These are phyloP conservation scores for Debaryomyces subglobosus DNA, from an alignment of 1,139 yeast genomes.

Conservation along the genomic window DNA sequence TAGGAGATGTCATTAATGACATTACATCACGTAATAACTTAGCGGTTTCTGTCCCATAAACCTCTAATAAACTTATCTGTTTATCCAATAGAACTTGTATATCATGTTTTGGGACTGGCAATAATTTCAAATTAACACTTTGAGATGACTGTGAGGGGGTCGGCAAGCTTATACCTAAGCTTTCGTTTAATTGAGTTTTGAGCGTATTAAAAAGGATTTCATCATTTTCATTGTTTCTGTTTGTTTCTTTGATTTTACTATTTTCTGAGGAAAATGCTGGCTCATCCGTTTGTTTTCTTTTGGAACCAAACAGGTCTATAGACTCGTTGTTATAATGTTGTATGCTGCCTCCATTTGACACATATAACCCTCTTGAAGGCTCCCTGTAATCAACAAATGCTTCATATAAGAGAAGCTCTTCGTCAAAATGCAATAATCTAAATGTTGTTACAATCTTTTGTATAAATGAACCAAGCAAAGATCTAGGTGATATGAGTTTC, in stretches of 20 bases:
- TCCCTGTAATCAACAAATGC: constrained; percentile 57
- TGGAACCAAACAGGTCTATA: background rate
- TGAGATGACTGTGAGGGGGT: constrained; percentile 17
- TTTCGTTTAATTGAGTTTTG: constrained; percentile 25
- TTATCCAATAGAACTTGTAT: constrained; percentile 54
- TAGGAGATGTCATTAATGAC: constrained; percentile 43
- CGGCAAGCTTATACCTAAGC: constrained; percentile 22
- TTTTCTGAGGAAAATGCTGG: background rate
- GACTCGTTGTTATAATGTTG: background rate
- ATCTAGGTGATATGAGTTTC: constrained; percentile 32
- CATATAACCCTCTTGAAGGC: constrained; percentile 27
- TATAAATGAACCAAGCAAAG: constrained; percentile 41
- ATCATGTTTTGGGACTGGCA: constrained; percentile 55
- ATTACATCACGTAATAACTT: constrained; percentile 47
- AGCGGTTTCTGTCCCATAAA: constrained; percentile 57
- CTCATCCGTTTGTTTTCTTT: background rate
- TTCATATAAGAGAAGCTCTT: constrained; percentile 53
- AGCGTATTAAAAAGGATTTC: constrained; percentile 22
- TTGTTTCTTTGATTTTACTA: background rate
- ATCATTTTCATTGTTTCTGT: constrained; percentile 16
- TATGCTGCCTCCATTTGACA: constrained; percentile 23
- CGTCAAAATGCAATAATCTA: constrained; percentile 61
- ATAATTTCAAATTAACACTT: constrained; percentile 17
- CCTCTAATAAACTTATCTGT: constrained; percentile 60
- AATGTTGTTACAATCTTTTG: constrained; percentile 49